Conservation (phyloP, 1,284 basidiomycete genomes). For the Cystobasidium sp. region DNA sequence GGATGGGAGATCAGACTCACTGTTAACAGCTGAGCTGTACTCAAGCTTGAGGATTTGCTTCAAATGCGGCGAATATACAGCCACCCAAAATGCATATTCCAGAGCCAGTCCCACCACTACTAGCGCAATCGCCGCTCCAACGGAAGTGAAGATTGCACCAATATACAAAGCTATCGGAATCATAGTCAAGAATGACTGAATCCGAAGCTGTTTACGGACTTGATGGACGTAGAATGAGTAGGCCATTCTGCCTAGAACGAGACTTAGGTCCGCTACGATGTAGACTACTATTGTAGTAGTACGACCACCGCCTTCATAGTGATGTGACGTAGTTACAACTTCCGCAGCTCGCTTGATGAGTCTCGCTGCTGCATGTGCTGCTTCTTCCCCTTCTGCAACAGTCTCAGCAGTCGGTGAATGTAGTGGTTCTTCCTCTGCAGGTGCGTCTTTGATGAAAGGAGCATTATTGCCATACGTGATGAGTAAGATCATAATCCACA, state of each 20-base stretch:
- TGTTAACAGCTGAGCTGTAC: conserved; percentile 29
- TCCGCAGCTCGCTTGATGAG: conserved; percentile 11
- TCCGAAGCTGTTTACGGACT: conserved; percentile 17
- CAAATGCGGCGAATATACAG: conserved; percentile 19
- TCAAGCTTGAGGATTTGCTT: conserved; percentile 24
- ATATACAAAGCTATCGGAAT: conserved; percentile 23
- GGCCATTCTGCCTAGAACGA: conserved; percentile 17
- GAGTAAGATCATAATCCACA: conserved; percentile 38
- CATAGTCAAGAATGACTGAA: conserved; percentile 11
- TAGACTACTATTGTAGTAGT: conserved; percentile 27
- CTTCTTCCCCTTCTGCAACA: conserved; percentile 6
- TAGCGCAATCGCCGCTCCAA: conserved; percentile 21
- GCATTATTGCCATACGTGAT: conserved; percentile 32
- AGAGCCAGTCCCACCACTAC: conserved; percentile 22
- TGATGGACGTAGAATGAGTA: conserved; percentile 34
- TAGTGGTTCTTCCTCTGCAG: background rate
- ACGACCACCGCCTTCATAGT: conserved; percentile 30
- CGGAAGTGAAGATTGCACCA: conserved; percentile 24
- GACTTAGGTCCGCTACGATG: conserved; percentile 20
- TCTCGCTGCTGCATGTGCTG: background rate
- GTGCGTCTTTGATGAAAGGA: conserved; percentile 16
- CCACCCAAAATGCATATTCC: conserved; percentile 13
- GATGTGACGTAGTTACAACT: background rate
- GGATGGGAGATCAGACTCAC: background rate
- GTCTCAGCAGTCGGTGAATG: background rate